These are phyloP conservation scores for Eucalyptus cladocalyx DNA, from an alignment of 345 rosid species.

Conservation along the genomic window DNA sequence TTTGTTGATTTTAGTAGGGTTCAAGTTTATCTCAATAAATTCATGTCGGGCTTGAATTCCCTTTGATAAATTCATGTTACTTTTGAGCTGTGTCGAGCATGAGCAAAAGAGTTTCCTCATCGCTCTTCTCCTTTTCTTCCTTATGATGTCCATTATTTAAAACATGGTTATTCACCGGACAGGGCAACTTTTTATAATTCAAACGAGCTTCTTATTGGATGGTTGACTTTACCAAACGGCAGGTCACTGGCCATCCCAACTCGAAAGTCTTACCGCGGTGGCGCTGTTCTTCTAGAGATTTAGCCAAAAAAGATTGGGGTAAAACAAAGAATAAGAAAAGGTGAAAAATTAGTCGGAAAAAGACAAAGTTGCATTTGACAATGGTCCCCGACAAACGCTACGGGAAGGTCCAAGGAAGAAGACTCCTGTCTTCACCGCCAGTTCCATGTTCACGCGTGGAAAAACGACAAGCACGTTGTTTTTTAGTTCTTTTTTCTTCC, in stretches of 20 bases:
- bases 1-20: neutral
- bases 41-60: neutral
- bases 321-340: neutral
- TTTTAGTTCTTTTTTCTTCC: neutral
- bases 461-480: neutral
- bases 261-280: neutral
- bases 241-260: neutral
- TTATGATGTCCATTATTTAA: neutral
- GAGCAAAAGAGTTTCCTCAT: neutral
- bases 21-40: neutral
- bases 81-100: neutral
- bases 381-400: neutral
- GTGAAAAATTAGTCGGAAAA: neutral
- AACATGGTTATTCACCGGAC: neutral
- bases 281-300: neutral
- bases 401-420: neutral
- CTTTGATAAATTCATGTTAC: neutral
- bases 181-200: neutral
- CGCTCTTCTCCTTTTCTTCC: neutral
- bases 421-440: neutral
- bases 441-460: neutral
- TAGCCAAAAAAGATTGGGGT: neutral
- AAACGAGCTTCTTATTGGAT: neutral
- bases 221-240: neutral
- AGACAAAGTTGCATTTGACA: neutral